Evolutionary conservation across 1,139 yeast genomes (phyloP).

Genomic region (Blastobotrys persicus): DNA sequence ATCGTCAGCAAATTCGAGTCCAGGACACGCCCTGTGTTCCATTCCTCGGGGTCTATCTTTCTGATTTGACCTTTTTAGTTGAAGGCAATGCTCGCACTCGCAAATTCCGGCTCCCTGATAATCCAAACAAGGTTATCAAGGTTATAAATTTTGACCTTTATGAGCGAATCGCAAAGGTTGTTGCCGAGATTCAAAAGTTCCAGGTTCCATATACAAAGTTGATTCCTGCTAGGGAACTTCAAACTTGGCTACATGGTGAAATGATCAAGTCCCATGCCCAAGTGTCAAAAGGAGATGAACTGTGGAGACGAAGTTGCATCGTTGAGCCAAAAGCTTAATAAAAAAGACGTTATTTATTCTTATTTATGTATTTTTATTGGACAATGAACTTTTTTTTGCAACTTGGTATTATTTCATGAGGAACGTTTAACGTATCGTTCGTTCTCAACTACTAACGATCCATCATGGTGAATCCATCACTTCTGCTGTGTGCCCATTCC

Average conservation of each 20-base stretch:
- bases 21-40: constrained; percentile 76
- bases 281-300: constrained; percentile 35
- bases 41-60: constrained; percentile 76
- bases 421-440: too few relatives aligned
- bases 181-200: constrained; percentile 74
- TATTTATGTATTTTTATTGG: constrained; percentile 6
- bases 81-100: constrained; percentile 76
- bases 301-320: constrained; percentile 40
- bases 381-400: constrained; percentile 1
- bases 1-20: constrained; percentile 62
- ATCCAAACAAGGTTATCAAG: constrained; percentile 33
- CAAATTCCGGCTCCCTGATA: constrained; percentile 36
- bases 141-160: constrained; percentile 82
- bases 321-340: constrained; percentile 34
- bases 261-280: constrained; percentile 35
- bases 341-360: constrained; percentile 6
- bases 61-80: constrained; percentile 81
- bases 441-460: too few relatives aligned
- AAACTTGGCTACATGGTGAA: constrained; percentile 37
- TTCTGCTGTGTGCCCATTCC: too few relatives aligned
- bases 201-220: constrained; percentile 55
- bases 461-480: too few relatives aligned
- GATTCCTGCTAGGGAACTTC: constrained; percentile 30
- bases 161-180: constrained; percentile 65
- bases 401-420: constrained; percentile 1